Evolutionary conservation across 2,329 filamentous ascomycete species (phyloP), one percentile per base, ranked within the genome.

Genomic region (Nothopassalora personata): DNA sequence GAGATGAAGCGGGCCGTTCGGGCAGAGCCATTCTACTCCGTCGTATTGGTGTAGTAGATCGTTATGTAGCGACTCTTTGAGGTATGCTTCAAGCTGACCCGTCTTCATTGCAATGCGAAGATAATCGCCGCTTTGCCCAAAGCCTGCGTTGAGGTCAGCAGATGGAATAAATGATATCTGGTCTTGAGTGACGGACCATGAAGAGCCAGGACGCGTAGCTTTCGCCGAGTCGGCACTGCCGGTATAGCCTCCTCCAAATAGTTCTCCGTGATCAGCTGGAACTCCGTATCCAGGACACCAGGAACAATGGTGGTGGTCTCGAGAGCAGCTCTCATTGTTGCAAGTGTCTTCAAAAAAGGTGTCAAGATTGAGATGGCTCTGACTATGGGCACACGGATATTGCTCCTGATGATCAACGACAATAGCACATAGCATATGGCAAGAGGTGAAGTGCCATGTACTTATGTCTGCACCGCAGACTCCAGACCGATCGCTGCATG

Each of bases 51-150:
- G 36, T 18, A 56, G 45, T 1, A 61, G 52, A 23, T 62, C 62
- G 1, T 48, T 18, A 45, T 56, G 50, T 15, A 64, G 47, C 8
- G 55, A 53, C 9, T 58, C 31, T 15, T 60, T 53, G 18, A 64
- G 49, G n/a, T 60, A 57, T 54, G 58, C 53, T 15, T 54, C 46
- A 23, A 64, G 48, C 7, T 58, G 57, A 33, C 52, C 57, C 15
- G 60, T 60, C 50, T 64, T 64, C 59, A 60, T 57, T 5, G 55
- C 55, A 18, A 57, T 62, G 45, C 60, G 59, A 34, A 62, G 60
- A 55, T 60, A 64, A 11, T 64, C 62, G 10, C 57, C 62, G 27
- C 59, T 61, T 27, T 64, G 62, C 7, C 62, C 62, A 47, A 64
- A 64, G 18, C 62, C 62, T 64, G 50, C 6, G 8, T 8, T 13